Conservation (phyloP, 192 early-diverging fungal species). For the Coemansia sp. region DNA sequence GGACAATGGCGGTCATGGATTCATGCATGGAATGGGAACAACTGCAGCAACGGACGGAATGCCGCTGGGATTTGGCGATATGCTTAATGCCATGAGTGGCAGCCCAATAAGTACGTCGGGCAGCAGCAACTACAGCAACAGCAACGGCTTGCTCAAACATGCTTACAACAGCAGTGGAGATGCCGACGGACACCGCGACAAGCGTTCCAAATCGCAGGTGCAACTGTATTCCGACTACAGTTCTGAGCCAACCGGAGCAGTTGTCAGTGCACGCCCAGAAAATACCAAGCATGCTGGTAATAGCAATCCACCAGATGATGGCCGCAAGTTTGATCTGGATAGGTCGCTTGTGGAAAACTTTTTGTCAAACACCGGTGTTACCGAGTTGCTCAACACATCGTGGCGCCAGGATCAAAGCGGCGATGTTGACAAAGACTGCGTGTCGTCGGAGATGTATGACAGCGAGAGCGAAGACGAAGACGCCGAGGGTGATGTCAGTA, state of each 20-base stretch:
- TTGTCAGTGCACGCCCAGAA: no score
- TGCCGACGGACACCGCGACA: slow-evolving; percentile 20
- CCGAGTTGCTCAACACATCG: slow-evolving; percentile 20
- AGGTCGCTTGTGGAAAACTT: slow-evolving; percentile 30
- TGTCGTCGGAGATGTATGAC: neutral
- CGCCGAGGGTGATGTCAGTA: slow-evolving; percentile 21
- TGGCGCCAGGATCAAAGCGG: neutral
- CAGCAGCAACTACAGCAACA: slow-evolving; percentile 19
- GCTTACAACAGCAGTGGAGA: neutral
- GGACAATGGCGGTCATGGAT: slow-evolving; percentile 1
- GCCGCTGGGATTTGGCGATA: slow-evolving; percentile 7
- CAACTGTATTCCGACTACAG: neutral
- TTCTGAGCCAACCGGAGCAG: neutral
- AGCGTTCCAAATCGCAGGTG: slow-evolving; percentile 32
- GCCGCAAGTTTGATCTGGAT: slow-evolving; percentile 7
- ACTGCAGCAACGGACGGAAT: neutral
- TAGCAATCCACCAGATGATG: neutral
- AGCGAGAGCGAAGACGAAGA: slow-evolving; percentile 17
- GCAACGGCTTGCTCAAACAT: neutral
- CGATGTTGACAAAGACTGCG: neutral
- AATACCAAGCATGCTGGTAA: no score
- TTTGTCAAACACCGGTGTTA: slow-evolving; percentile 22
- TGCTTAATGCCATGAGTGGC: slow-evolving; percentile 15
- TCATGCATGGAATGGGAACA: neutral
- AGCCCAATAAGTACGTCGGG: slow-evolving; percentile 9